These are phyloP conservation scores for Bonnemaisonia californica DNA, from an alignment of 31 red algal species.

Conservation along the genomic window DNA sequence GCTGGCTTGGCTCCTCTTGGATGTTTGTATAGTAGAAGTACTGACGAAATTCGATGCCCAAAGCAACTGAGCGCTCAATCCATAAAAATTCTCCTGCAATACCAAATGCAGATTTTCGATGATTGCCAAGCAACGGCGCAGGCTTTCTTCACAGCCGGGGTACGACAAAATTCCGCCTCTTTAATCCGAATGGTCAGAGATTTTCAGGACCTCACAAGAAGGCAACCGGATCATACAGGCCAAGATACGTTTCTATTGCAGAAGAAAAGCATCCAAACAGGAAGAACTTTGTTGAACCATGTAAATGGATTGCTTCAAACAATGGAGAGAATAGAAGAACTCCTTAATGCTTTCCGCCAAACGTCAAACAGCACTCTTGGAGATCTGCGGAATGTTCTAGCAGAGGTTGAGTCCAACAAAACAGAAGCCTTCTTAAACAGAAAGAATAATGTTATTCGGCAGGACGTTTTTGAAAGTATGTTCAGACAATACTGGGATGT, in stretches of 20 bases:
- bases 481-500: background rate
- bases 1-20: background rate
- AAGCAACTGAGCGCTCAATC: background rate
- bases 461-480: background rate
- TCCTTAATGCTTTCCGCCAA: background rate
- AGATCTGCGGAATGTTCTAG: background rate
- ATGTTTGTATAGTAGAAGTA: background rate
- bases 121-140: background rate
- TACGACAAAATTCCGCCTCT: background rate
- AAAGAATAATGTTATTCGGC: background rate
- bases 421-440: background rate
- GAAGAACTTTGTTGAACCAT: background rate
- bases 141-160: background rate
- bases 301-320: background rate
- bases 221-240: background rate
- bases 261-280: background rate
- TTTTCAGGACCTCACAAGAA: too few species aligned
- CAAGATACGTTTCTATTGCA: background rate
- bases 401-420: too few species aligned
- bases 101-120: background rate
- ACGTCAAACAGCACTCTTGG: background rate
- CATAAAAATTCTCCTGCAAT: background rate
- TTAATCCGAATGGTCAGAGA: background rate
- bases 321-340: too few species aligned
- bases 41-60: background rate